Conservation (phyloP, 176 grass and related monocot genomes). For the Oryza glumipatula region DNA sequence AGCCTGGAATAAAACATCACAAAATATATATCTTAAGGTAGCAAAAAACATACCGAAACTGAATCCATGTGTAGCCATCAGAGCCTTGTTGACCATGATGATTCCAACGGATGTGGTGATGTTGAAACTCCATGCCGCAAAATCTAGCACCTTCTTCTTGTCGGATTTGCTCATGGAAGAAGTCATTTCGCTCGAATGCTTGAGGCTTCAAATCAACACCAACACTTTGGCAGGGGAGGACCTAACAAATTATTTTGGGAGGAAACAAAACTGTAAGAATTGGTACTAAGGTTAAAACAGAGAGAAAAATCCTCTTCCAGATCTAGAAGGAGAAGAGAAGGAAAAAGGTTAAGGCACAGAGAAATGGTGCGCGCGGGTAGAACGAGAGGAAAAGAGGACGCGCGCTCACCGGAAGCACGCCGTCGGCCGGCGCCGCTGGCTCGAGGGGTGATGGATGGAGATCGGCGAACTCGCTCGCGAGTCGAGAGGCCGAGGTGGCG, state of each 20-base stretch:
- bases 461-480: neutral
- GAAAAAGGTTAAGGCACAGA: too few species aligned
- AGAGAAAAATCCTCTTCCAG: neutral
- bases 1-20: neutral
- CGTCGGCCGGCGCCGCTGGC: too few species aligned
- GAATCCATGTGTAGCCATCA: conserved; percentile 81
- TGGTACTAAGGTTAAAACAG: neutral
- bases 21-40: neutral
- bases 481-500: neutral
- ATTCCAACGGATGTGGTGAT: conserved; percentile 79
- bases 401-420: neutral
- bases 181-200: conserved; percentile 43
- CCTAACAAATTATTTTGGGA: neutral
- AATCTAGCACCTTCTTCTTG: conserved; percentile 65
- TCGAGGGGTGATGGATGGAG: too few species aligned
- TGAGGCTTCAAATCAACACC: conserved; percentile 10
- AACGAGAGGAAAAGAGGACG: neutral
- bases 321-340: neutral
- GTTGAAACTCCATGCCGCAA: conserved; percentile 85
- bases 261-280: neutral
- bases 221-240: neutral
- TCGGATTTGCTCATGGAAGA: conserved; percentile 72
- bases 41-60: conserved; percentile 61
- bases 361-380: too few species aligned
- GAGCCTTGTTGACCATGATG: conserved; percentile 93